These are phyloP conservation scores for Metarhizium rileyi DNA, from an alignment of 2,329 filamentous ascomycete species.

Conservation along the genomic window DNA sequence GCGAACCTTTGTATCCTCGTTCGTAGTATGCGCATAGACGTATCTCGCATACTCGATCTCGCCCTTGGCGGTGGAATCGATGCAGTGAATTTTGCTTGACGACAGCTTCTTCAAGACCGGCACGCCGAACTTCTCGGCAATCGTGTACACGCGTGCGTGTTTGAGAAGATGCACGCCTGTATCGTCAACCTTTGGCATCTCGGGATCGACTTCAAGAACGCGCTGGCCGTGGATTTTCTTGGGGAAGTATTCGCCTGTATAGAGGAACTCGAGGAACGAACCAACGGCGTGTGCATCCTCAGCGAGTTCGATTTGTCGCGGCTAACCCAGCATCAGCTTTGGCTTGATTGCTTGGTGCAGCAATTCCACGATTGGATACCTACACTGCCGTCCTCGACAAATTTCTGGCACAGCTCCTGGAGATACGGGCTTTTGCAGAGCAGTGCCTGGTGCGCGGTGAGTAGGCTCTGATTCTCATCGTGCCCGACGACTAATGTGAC, in stretches of 20 bases:
- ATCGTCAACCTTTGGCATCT: slow-evolving; percentile 58
- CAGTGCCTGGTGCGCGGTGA: slow-evolving; percentile 73
- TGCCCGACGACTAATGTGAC: slow-evolving; percentile 57
- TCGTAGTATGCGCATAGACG: slow-evolving; percentile 68
- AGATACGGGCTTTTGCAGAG: slow-evolving; percentile 69
- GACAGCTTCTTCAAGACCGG: slow-evolving; percentile 63
- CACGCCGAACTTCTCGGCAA: slow-evolving; percentile 70
- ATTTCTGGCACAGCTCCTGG: slow-evolving; percentile 48
- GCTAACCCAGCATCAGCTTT: slow-evolving; percentile 21
- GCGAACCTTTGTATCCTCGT: slow-evolving; percentile 63
- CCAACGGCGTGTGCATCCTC: slow-evolving; percentile 26
- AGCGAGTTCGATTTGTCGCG: slow-evolving; percentile 57
- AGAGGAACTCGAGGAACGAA: slow-evolving; percentile 31
- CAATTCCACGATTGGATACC: slow-evolving; percentile 18
- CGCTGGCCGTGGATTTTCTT: slow-evolving; percentile 53
- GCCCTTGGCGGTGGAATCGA: slow-evolving; percentile 77
- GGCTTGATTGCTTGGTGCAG: background rate
- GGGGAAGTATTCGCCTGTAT: slow-evolving; percentile 57
- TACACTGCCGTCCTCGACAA: slow-evolving; percentile 52
- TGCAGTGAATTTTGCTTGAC: slow-evolving; percentile 84
- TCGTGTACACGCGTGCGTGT: slow-evolving; percentile 81
- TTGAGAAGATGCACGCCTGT: slow-evolving; percentile 76
- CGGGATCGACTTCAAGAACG: slow-evolving; percentile 58
- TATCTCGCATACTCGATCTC: slow-evolving; percentile 89
- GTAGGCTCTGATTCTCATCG: slow-evolving; percentile 46